These are phyloP conservation scores for Achaetomium macrosporum DNA, from an alignment of 2,329 filamentous ascomycete genomes.

Conservation along the genomic window DNA sequence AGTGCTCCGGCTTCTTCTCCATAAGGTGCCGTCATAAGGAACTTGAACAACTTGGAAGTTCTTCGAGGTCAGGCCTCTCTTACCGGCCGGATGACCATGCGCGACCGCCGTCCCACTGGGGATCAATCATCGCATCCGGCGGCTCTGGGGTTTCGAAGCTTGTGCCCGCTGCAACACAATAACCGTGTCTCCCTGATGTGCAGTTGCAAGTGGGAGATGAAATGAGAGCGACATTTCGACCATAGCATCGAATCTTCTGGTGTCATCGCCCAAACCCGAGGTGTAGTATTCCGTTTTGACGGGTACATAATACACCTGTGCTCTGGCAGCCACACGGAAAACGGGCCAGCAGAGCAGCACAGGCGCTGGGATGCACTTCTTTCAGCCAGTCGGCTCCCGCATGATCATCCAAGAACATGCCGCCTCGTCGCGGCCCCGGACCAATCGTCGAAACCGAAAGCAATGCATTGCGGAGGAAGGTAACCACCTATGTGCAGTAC, in stretches of 20 bases:
- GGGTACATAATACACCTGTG: neutral
- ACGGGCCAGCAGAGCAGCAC: neutral
- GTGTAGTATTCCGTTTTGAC: too few species aligned
- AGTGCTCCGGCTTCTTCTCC: neutral
- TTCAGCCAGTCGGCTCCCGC: constrained; percentile 12
- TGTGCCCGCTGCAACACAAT: neutral
- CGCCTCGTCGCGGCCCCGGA: constrained; percentile 1
- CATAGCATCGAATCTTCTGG: too few species aligned
- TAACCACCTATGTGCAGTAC: too few species aligned
- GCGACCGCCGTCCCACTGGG: constrained; percentile 12
- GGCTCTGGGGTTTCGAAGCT: neutral
- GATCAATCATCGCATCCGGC: constrained; percentile 16
- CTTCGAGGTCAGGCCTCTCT: constrained; percentile 4
- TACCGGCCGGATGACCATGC: constrained; percentile 12
- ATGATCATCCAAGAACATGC: constrained; percentile 6
- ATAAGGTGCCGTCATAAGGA: too few species aligned
- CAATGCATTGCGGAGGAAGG: constrained; percentile 18
- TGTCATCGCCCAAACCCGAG: too few species aligned
- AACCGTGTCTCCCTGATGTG: neutral
- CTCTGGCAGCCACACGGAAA: neutral
- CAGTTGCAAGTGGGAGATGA: neutral
- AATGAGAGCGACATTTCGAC: neutral
- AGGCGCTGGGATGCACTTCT: constrained; percentile 10
- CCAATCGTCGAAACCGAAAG: constrained; percentile 15
- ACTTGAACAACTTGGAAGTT: neutral